Base-by-base conservation (phyloP, 257 asterid genomes). In the Osmanthus fragrans region DNA sequence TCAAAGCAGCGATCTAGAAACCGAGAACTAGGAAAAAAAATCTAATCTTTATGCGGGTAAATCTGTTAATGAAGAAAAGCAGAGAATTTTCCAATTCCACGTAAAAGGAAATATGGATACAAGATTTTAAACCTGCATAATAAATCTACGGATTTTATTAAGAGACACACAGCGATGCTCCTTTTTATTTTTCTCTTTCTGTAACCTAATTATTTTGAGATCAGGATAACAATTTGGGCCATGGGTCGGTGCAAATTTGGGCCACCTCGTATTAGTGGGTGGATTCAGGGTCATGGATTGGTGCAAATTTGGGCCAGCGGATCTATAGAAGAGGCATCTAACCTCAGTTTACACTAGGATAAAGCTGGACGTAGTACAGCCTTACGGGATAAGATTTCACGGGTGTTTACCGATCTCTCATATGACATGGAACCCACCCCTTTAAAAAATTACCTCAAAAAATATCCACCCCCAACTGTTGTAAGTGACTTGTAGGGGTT, bases 121-220 rank as follows among this genome's bases (percentile, higher is more conserved):
- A 37, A 25, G 71, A 37, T 30, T 71, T 21, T 70, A 56, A 63
- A 84, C 80, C 84, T 76, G 82, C 60, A 37, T 1, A 79, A 66
- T 58, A n/a, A 25, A 25, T 74, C 56, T 45, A 58, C 34, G 63
- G 36, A 60, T 8, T 33, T 21, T 54, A 51, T 40, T 76, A 67
- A 54, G 39, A 51, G 39, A 51, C 9, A 32, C 25, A 21, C 63
- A 16, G 71, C 23, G 82, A 69, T 69, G 65, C 79, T 73, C 77
- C 66, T 74, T 7, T 18, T 7, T 21, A 16, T 60, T n/a, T 49
- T 70, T n/a, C 15, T 80, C 33, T 56, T 16, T 45, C 7, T 29
- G 74, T 39, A 64, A 82, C 65, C 79, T 70, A 11, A 60, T 23
- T 23, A 7, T 60, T 2, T 23, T 23, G 16, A 25, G 21, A 60